Percentiles rank a stretch among this genome's conserved stretches.
Evolutionary conservation across 257 asterid genomes (phyloP).

Genomic region (Knoxia roxburghii): DNA sequence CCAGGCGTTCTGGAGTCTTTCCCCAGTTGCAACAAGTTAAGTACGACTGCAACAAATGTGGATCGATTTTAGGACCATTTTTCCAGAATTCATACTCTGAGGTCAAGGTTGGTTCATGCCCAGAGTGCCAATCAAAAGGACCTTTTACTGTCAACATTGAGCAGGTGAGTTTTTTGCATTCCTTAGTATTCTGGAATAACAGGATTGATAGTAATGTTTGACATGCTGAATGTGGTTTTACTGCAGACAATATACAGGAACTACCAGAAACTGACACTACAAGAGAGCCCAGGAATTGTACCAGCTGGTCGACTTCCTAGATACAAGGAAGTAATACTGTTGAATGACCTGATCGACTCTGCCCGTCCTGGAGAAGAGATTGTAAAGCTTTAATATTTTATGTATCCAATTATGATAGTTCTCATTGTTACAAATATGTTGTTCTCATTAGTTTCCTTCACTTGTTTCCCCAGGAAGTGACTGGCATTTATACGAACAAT

Average conservation of each 20-base stretch:
- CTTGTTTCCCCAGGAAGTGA: slow-evolving; percentile 69
- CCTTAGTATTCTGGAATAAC: background rate
- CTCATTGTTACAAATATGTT: background rate
- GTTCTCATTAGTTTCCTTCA: background rate
- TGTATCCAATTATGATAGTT: background rate
- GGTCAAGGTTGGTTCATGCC: slow-evolving; percentile 97
- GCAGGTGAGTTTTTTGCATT: slow-evolving; percentile 49
- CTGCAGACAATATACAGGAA: slow-evolving; percentile 87
- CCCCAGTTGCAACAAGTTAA: slow-evolving; percentile 97
- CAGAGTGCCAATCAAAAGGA: slow-evolving; percentile 93
- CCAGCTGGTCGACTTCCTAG: slow-evolving; percentile 99
- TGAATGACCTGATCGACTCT: slow-evolving; percentile 98
- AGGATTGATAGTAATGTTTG: slow-evolving; percentile 1
- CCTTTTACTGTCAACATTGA: slow-evolving; percentile 92
- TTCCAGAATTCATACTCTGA: slow-evolving; percentile 97
- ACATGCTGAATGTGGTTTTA: slow-evolving; percentile 19
- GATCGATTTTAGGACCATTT: slow-evolving; percentile 89
- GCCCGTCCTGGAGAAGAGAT: slow-evolving; percentile 99
- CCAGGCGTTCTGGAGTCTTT: slow-evolving; percentile 95
- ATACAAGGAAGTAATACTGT: slow-evolving; percentile 93
- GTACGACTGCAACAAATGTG: slow-evolving; percentile 87
- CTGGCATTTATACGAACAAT: slow-evolving; percentile 94
- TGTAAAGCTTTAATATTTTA: slow-evolving; percentile 32
- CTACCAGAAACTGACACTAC: slow-evolving; percentile 94
- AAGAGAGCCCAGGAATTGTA: slow-evolving; percentile 98